phyloP scores from a whole-genome alignment of 176 grass and related monocot genomes.

The Oryza nivara region DNA sequence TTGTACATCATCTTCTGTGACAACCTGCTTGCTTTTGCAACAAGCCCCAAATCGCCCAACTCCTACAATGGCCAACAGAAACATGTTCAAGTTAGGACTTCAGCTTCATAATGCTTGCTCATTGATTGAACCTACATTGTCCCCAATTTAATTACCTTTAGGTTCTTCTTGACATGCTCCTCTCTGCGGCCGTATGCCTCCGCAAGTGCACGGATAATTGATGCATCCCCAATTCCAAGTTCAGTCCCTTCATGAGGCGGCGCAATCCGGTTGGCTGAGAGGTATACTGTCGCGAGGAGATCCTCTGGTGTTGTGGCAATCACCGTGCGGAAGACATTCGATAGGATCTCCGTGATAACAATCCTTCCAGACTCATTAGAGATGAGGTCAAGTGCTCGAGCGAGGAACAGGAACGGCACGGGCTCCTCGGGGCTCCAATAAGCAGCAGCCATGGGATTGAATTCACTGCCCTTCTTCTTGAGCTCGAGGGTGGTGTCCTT shows the following conservation, averaged over 20 bases:
- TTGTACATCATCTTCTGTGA: constrained; percentile 95
- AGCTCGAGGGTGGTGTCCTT: constrained; percentile 67
- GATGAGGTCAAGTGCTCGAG: constrained; percentile 86
- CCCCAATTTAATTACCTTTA: constrained; percentile 60
- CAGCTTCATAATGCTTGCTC: constrained; percentile 7
- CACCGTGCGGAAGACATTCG: constrained; percentile 82
- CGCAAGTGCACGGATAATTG: constrained; percentile 80
- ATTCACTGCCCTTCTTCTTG: constrained; percentile 78
- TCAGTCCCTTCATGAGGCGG: constrained; percentile 92
- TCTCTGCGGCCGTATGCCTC: constrained; percentile 98
- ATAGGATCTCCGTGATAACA: constrained; percentile 85
- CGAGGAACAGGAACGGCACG: constrained; percentile 87
- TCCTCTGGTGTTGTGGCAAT: constrained; percentile 81
- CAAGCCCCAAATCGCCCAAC: constrained; percentile 95
- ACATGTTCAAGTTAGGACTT: constrained; percentile 21
- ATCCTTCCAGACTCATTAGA: constrained; percentile 84
- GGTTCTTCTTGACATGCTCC: constrained; percentile 94
- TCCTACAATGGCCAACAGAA: constrained; percentile 54
- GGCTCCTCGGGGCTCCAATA: constrained; percentile 78
- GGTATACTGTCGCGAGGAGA: constrained; percentile 88
- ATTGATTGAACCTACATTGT: constrained; percentile 14
- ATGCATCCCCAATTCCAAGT: constrained; percentile 90
- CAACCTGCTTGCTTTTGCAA: constrained; percentile 91
- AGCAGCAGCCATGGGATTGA: constrained; percentile 69
- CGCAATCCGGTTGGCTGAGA: constrained; percentile 84